Conservation (phyloP, 2,329 filamentous ascomycete genomes). For the Epichloe scottii region DNA sequence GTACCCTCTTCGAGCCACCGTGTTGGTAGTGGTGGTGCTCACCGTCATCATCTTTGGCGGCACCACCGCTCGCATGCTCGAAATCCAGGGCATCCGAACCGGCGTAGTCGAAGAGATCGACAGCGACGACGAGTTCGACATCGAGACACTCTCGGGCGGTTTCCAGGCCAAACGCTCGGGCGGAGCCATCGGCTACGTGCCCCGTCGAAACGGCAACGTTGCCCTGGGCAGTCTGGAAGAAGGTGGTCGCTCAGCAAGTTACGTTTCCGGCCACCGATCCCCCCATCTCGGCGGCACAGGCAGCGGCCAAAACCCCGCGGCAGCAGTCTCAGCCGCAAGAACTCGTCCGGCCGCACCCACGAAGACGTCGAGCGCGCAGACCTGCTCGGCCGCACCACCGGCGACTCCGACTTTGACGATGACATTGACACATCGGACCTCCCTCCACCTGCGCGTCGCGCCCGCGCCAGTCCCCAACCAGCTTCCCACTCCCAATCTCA, state of each 20-base stretch:
- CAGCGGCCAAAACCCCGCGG: slow-evolving; percentile 32
- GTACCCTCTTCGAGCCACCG: slow-evolving; percentile 77
- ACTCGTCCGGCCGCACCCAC: slow-evolving; percentile 25
- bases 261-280: slow-evolving; percentile 41
- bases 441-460: slow-evolving; percentile 43
- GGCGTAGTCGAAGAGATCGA: slow-evolving; percentile 95
- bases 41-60: slow-evolving; percentile 98
- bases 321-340: slow-evolving; percentile 40
- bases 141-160: slow-evolving; percentile 60
- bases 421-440: slow-evolving; percentile 57
- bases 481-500: slow-evolving; percentile 7
- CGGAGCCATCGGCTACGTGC: slow-evolving; percentile 63
- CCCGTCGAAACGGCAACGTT: slow-evolving; percentile 51
- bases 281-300: slow-evolving; percentile 25
- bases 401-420: slow-evolving; percentile 47
- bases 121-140: slow-evolving; percentile 97
- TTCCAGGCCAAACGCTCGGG: slow-evolving; percentile 73
- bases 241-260: slow-evolving; percentile 26
- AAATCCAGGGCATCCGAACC: slow-evolving; percentile 91
- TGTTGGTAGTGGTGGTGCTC: slow-evolving; percentile 92
- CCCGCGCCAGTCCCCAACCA: slow-evolving; percentile 15
- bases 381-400: slow-evolving; percentile 37
- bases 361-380: slow-evolving; percentile 44
- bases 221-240: slow-evolving; percentile 39
- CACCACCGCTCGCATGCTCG: slow-evolving; percentile 92